Base-by-base conservation (phyloP, 2,329 filamentous ascomycete genomes). In the Grosmannia penicillata region DNA sequence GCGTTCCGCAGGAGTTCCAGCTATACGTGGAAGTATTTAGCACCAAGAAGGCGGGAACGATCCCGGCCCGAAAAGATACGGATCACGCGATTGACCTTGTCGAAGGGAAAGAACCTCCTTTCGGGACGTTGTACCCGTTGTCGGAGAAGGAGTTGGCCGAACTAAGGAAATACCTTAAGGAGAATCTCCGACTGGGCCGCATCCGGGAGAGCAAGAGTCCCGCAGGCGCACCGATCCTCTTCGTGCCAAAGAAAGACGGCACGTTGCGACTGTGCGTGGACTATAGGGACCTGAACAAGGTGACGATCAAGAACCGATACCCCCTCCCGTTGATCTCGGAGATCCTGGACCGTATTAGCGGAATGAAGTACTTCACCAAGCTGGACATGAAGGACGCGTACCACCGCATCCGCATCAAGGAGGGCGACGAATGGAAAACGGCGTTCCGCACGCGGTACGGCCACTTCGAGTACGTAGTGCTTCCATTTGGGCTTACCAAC, bases 361-460 rank as follows among this genome's bases (percentile, higher is more conserved):
- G 9, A n/a, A 15, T 28, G 14, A 23, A 30, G n/a, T 14, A 23
- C 15, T 21, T 36, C 11, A 17, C 32, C 15, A 21, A 30, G n/a
- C 9, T 35, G n/a, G 17, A 31, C 18, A 19, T 31, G 30, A 36
- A 36, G 15, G 15, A 35, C 8, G n/a, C 9, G 1, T 40, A 36
- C 8, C 19, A 31, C 9, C 11, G 4, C 8, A 29, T 36, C 17
- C 18, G 24, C 4, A 39, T 36, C 22, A 39, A 36, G 17, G 6
- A 35, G 22, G 10, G 15, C 1, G 25, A 33, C 21, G 19, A 38
- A n/a, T 33, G 33, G 18, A 31, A 39, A 10, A 34, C 11, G 24
- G 43, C 38, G 3, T 57, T 58, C 42, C 30, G 41, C 8, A 54
- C 25, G 6, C 34, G 33, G 2, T 36, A 36, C 28, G 28, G 10